These are phyloP conservation scores for Tolypocladium endophyticum DNA, from an alignment of 2,329 filamentous ascomycete genomes.

Conservation along the genomic window DNA sequence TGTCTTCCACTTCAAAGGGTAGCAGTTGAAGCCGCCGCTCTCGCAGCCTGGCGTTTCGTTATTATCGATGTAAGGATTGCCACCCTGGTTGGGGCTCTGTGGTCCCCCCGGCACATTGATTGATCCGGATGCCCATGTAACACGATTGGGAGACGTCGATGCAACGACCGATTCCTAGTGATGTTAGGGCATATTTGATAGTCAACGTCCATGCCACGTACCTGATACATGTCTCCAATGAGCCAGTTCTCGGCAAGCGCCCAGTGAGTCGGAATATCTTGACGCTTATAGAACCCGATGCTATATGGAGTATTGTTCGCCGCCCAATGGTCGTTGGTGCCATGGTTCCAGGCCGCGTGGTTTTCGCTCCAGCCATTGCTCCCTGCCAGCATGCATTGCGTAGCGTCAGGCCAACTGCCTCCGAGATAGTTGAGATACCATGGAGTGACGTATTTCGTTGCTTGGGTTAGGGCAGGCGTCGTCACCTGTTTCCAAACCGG, in stretches of 20 bases:
- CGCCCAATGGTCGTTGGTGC: slow-evolving; percentile 42
- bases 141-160: slow-evolving; percentile 41
- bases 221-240: slow-evolving; percentile 44
- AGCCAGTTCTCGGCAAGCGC: slow-evolving; percentile 44
- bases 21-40: slow-evolving; percentile 33
- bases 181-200: slow-evolving; percentile 5
- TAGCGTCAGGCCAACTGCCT: slow-evolving; percentile 36
- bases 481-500: slow-evolving; percentile 38
- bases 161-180: slow-evolving; percentile 35
- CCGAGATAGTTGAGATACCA: slow-evolving; percentile 46
- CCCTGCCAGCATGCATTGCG: slow-evolving; percentile 43
- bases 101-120: slow-evolving; percentile 38
- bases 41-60: slow-evolving; percentile 37
- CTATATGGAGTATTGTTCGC: slow-evolving; percentile 41
- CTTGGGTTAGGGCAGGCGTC: slow-evolving; percentile 23
- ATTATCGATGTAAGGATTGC: slow-evolving; percentile 36
- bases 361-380: slow-evolving; percentile 41
- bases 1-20: slow-evolving; percentile 43
- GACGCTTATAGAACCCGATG: slow-evolving; percentile 38
- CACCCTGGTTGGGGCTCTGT: slow-evolving; percentile 28
- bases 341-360: slow-evolving; percentile 39
- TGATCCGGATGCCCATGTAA: slow-evolving; percentile 37
- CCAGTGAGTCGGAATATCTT: slow-evolving; percentile 44
- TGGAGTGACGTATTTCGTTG: slow-evolving; percentile 32
- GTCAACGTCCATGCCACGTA: slow-evolving; percentile 20